phyloP scores from a whole-genome alignment of 2,329 filamentous ascomycete genomes.

The Lasiodiplodia sp. region DNA sequence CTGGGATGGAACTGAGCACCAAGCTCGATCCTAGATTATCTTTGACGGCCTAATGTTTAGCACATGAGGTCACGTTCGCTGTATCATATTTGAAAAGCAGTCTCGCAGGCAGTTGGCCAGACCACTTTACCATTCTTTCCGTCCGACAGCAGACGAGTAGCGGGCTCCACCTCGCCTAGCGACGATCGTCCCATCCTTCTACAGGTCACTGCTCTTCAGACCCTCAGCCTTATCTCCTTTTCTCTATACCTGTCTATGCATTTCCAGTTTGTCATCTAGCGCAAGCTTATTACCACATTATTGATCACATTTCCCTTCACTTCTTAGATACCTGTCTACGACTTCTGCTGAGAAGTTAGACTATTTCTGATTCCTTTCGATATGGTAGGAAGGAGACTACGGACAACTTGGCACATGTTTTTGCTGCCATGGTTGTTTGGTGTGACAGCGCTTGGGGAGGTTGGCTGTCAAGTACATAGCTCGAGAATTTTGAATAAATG shows the following conservation, averaged over 20 bases:
- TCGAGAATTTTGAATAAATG: constrained; percentile 26
- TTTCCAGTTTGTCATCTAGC: constrained; percentile 34
- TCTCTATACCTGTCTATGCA: constrained; percentile 48
- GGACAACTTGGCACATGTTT: constrained; percentile 6
- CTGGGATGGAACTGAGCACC: constrained; percentile 85
- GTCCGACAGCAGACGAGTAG: constrained; percentile 9
- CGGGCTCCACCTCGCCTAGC: background rate
- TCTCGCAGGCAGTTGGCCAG: constrained; percentile 24
- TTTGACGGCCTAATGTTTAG: constrained; percentile 28
- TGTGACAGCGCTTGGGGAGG: constrained; percentile 28
- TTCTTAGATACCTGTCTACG: constrained; percentile 53
- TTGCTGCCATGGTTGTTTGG: constrained; percentile 7
- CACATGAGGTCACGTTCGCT: constrained; percentile 37
- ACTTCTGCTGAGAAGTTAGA: constrained; percentile 33
- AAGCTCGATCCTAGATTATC: background rate
- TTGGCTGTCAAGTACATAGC: constrained; percentile 26
- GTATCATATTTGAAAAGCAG: constrained; percentile 40
- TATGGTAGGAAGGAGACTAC: constrained; percentile 19
- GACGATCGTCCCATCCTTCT: constrained; percentile 28
- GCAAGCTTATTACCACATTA: constrained; percentile 40
- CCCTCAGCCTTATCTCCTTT: constrained; percentile 37
- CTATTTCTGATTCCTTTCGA: constrained; percentile 28
- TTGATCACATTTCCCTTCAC: constrained; percentile 39
- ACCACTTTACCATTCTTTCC: constrained; percentile 25
- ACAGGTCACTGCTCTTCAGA: constrained; percentile 28